Evolutionary conservation across 2,329 filamentous ascomycete genomes (phyloP), one percentile per base, ranked within the genome.

Genomic region (Apiospora rasikravindrae): DNA sequence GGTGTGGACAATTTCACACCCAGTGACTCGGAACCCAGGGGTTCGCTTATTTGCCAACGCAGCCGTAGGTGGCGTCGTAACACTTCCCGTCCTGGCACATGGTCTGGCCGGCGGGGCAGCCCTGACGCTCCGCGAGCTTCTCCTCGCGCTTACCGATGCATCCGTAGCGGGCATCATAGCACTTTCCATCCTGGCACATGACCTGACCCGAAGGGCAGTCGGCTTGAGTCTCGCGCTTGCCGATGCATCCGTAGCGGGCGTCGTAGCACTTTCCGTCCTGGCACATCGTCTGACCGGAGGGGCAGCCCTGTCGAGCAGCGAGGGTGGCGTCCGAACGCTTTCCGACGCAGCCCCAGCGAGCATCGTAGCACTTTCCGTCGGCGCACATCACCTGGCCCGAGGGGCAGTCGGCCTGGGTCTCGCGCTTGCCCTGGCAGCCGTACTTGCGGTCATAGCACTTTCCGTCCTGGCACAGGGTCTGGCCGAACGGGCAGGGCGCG

Each of bases 341-440:
- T 8, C 22, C 22, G 22, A 14, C 24, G 64, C 64, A 67, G 8
- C 66, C 66, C 8, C 13, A 67, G 19, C 4, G 40, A 4, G 40
- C 66, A n/a, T 67, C 66, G 66, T 67, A 67, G 66, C 66, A 67
- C n/a, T 45, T 45, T 7, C n/a, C n/a, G 22, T 67, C 66, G 8
- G 1, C n/a, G 66, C 66, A 67, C 40, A 45, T 67, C 40, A 29
- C 24, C n/a, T 67, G 66, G n/a, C 66, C 66, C 2, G 14, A 8
- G 40, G 66, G 66, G 40, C 66, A 67, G 51, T 13, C 51, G 8
- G 6, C 22, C 44, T 22, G 19, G 2, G 45, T 8, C 45, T 49
- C 37, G 29, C 57, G 57, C 57, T 64, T 64, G 57, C 14, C 57
- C 7, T 2, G 2, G 57, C 57, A 64, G 29, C 57, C 57, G 24